A percentile compares a stretch with the other conserved stretches of the same genome.
phyloP scores from a whole-genome alignment of 495 filamentous ascomycete genomes.

The Xylaria flabelliformis region DNA sequence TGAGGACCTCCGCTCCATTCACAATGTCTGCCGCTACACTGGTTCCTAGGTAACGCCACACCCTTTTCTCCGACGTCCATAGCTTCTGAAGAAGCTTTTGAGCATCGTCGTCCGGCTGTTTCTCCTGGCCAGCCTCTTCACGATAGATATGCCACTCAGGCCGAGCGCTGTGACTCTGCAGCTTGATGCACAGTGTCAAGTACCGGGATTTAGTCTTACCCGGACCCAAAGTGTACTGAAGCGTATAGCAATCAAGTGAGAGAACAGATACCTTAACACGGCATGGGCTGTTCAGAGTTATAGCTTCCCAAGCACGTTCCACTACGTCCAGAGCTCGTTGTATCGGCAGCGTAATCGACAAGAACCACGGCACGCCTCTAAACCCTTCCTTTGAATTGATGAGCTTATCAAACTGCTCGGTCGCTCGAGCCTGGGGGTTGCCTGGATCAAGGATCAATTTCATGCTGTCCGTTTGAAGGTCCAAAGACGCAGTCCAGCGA shows the following conservation, averaged over 20 bases:
- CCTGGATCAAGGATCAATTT: conserved; percentile 62
- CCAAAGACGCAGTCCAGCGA: conserved; percentile 49
- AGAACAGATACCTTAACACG: conserved; percentile 49
- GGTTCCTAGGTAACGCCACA: conserved; percentile 42
- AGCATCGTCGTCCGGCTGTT: conserved; percentile 49
- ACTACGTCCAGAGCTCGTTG: conserved; percentile 67
- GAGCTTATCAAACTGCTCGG: conserved; percentile 64
- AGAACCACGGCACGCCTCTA: conserved; percentile 43
- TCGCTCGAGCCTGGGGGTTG: conserved; percentile 80
- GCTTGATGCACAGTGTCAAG: conserved; percentile 48
- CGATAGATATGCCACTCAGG: conserved; percentile 53
- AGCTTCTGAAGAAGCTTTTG: conserved; percentile 46
- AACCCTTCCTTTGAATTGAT: conserved; percentile 60
- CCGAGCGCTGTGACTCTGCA: conserved; percentile 41
- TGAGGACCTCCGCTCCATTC: conserved; percentile 42
- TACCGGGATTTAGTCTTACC: conserved; percentile 32
- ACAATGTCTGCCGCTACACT: conserved; percentile 44
- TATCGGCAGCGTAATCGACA: conserved; percentile 69
- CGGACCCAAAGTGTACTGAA: conserved; percentile 52
- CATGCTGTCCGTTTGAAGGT: conserved; percentile 45
- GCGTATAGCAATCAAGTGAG: conserved; percentile 54
- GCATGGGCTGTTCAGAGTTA: conserved; percentile 43
- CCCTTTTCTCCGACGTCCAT: conserved; percentile 42
- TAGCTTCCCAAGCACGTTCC: conserved; percentile 50
- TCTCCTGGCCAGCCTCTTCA: conserved; percentile 28